These are phyloP conservation scores for Ogataea haglerorum DNA, from an alignment of 805 yeast genomes.

Conservation along the genomic window DNA sequence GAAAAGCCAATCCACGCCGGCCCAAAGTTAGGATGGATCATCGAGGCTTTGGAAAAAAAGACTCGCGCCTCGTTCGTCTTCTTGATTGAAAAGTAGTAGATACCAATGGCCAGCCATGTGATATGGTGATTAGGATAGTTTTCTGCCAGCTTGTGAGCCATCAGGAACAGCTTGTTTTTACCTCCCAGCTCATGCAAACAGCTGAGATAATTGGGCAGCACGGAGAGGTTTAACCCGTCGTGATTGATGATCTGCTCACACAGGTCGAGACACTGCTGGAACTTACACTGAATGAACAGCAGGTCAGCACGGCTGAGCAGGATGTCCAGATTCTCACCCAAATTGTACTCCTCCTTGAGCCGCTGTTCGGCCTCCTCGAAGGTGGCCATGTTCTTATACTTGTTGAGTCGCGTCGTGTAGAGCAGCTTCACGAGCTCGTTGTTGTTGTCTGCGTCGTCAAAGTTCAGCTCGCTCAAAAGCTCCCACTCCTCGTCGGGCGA, in stretches of 20 bases:
- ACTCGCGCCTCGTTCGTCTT: constrained; percentile 80
- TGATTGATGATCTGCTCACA: constrained; percentile 59
- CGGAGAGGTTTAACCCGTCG: constrained; percentile 70
- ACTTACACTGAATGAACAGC: constrained; percentile 71
- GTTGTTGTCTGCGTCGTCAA: constrained; percentile 73
- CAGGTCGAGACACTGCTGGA: constrained; percentile 66
- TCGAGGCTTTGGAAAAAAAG: constrained; percentile 84
- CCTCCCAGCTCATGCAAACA: constrained; percentile 83
- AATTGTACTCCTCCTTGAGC: constrained; percentile 66
- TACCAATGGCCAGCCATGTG: constrained; percentile 91
- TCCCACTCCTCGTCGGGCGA: constrained; percentile 89
- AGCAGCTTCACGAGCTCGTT: constrained; percentile 74
- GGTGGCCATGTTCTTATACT: constrained; percentile 56
- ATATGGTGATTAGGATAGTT: constrained; percentile 74
- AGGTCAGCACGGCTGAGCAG: constrained; percentile 65
- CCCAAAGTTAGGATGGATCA: constrained; percentile 83
- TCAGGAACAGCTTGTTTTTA: constrained; percentile 70
- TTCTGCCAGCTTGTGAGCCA: constrained; percentile 85
- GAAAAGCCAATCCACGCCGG: constrained; percentile 99
- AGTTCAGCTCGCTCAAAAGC: constrained; percentile 58
- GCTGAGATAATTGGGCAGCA: constrained; percentile 75
- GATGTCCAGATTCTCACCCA: constrained; percentile 68
- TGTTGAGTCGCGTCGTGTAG: constrained; percentile 73
- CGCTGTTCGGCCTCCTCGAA: constrained; percentile 64
- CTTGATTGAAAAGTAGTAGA: constrained; percentile 74